phyloP scores from a whole-genome alignment of 2,329 filamentous ascomycete genomes.

The Apiospora sp. region DNA sequence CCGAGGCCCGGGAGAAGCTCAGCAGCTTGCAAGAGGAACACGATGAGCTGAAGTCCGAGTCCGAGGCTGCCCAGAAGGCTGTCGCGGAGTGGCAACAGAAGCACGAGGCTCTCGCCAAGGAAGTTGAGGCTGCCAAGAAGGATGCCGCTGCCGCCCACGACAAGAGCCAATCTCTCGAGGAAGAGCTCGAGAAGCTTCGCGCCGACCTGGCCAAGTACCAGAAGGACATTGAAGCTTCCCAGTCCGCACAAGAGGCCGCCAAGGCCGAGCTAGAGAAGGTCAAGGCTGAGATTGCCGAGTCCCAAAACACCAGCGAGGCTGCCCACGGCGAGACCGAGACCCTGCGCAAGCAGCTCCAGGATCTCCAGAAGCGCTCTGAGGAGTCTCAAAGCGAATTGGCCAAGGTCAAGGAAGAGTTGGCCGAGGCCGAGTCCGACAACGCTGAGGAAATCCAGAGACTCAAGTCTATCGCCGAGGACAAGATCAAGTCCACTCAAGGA shows the following conservation, averaged over 20 bases:
- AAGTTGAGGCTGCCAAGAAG: slow-evolving; percentile 36
- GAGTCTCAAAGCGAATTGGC: slow-evolving; percentile 42
- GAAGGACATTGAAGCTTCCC: slow-evolving; percentile 35
- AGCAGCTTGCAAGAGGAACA: slow-evolving; percentile 31
- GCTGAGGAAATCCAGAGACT: slow-evolving; percentile 37
- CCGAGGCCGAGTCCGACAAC: slow-evolving; percentile 28
- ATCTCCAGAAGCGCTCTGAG: slow-evolving; percentile 41
- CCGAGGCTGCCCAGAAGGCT: slow-evolving; percentile 44
- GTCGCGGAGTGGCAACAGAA: slow-evolving; percentile 37
- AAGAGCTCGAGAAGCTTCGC: slow-evolving; percentile 38
- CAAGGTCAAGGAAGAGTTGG: slow-evolving; percentile 43
- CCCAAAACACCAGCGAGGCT: slow-evolving; percentile 40
- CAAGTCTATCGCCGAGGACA: slow-evolving; percentile 44
- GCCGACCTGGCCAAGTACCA: slow-evolving; percentile 37
- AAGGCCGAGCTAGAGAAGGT: slow-evolving; percentile 34
- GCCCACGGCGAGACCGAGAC: slow-evolving; percentile 34
- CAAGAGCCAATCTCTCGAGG: slow-evolving; percentile 32
- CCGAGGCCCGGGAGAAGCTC: slow-evolving; percentile 44
- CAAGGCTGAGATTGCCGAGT: slow-evolving; percentile 29
- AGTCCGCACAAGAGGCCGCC: slow-evolving; percentile 35
- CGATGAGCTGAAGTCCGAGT: slow-evolving; percentile 36
- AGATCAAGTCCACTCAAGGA: slow-evolving; percentile 40
- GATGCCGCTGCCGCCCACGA: slow-evolving; percentile 33
- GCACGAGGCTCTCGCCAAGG: slow-evolving; percentile 33
- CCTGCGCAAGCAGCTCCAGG: slow-evolving; percentile 26